A percentile compares a stretch with the other conserved stretches of the same genome.
phyloP scores from a whole-genome alignment of 768 basidiomycete species.

The Daedaleopsis nitida region DNA sequence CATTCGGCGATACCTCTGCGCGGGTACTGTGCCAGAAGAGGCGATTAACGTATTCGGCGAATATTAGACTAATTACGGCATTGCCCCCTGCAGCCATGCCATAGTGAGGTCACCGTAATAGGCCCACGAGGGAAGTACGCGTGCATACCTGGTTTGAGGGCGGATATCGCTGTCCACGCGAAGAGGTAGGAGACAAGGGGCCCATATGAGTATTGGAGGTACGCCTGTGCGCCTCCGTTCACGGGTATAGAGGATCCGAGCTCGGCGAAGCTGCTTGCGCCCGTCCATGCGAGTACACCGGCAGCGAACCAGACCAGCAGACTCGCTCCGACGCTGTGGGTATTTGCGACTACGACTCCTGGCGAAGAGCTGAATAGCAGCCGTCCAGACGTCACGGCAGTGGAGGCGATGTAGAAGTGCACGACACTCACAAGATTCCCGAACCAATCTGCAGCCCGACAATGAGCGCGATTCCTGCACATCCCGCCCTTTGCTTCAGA shows the following conservation, averaged over 20 bases:
- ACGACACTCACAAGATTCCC: constrained; percentile 78
- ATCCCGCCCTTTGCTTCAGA: neutral
- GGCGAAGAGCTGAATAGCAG: constrained; percentile 84
- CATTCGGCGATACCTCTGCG: constrained; percentile 70
- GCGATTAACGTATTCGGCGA: constrained; percentile 90
- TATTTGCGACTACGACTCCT: constrained; percentile 88
- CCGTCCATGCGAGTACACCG: constrained; percentile 91
- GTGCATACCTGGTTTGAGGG: constrained; percentile 74
- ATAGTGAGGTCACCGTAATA: constrained; percentile 1
- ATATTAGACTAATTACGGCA: constrained; percentile 88
- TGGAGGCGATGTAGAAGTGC: neutral
- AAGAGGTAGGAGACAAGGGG: constrained; percentile 88
- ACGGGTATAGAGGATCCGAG: constrained; percentile 87
- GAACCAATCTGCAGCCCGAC: constrained; percentile 91
- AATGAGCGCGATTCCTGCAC: constrained; percentile 78
- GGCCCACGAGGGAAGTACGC: neutral
- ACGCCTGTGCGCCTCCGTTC: constrained; percentile 68
- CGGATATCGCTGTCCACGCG: constrained; percentile 92
- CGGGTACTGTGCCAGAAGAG: constrained; percentile 80
- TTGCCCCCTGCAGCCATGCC: constrained; percentile 51
- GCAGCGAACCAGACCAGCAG: constrained; percentile 81
- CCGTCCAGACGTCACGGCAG: neutral
- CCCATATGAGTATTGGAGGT: constrained; percentile 87
- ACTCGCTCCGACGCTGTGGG: constrained; percentile 88
- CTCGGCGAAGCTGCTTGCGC: constrained; percentile 92